These are phyloP conservation scores for Pontederia paniculata DNA, from an alignment of 176 grass and related monocot genomes.

Conservation along the genomic window DNA sequence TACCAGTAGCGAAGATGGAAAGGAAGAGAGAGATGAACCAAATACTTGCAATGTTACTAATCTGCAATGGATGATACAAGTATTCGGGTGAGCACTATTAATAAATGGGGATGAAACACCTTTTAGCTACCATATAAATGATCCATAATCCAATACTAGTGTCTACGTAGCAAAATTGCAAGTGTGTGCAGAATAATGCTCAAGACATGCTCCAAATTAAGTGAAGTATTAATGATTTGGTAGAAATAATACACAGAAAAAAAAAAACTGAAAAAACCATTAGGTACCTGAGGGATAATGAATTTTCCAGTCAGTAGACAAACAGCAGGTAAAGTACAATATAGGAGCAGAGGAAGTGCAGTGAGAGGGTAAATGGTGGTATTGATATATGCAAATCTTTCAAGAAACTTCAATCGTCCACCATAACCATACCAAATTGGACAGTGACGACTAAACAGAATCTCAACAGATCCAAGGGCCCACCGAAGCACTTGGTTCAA, in stretches of 20 bases:
- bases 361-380: conserved; percentile 17
- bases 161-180: not conserved
- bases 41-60: conserved; percentile 17
- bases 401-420: conserved; percentile 5
- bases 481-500: conserved; percentile 18
- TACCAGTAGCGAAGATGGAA: conserved; percentile 18
- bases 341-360: conserved; percentile 6
- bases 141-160: not conserved
- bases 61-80: not conserved
- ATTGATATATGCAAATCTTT: conserved; percentile 19
- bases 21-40: conserved; percentile 17
- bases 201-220: too few relatives aligned
- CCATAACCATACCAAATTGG: conserved; percentile 15
- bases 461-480: conserved; percentile 14
- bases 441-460: conserved; percentile 16
- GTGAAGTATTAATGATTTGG: not conserved
- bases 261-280: not conserved
- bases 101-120: not conserved
- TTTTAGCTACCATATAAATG: not conserved
- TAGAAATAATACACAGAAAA: not conserved
- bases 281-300: conserved; percentile 8
- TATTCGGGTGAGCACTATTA: not conserved
- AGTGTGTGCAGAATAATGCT: too few relatives aligned
- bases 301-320: conserved; percentile 18
- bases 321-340: conserved; percentile 9